These are phyloP conservation scores for Cryptococcus sp. DNA, from an alignment of 1,284 basidiomycete species.

Conservation along the genomic window DNA sequence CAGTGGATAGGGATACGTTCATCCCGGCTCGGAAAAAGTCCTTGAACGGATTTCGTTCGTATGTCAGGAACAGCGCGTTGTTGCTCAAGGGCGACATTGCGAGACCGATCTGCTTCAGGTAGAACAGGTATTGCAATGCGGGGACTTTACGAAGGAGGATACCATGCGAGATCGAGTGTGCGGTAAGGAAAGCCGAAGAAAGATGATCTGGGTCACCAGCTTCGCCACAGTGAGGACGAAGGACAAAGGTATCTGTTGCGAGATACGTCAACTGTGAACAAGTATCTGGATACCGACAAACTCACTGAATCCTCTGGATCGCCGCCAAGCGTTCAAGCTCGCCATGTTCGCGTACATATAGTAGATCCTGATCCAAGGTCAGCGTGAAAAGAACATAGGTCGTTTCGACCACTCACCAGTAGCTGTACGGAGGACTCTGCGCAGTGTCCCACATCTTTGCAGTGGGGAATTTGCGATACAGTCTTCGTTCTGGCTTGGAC, in stretches of 20 bases:
- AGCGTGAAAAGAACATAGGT: too few species aligned
- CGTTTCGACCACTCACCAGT: constrained; percentile 65
- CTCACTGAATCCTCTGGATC: constrained; percentile 84
- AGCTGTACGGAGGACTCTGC: constrained; percentile 91
- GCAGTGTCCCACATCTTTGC: constrained; percentile 86
- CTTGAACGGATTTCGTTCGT: constrained; percentile 95
- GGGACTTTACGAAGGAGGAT: constrained; percentile 97
- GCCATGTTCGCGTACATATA: constrained; percentile 98
- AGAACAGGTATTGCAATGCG: constrained; percentile 84
- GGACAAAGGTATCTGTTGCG: constrained; percentile 78
- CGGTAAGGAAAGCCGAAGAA: constrained; percentile 90
- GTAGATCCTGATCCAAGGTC: constrained; percentile 68
- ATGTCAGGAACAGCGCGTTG: constrained; percentile 92
- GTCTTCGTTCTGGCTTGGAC: constrained; percentile 86
- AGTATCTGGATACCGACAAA: neutral
- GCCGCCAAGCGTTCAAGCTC: constrained; percentile 91
- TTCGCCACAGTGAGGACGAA: constrained; percentile 96
- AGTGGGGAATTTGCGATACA: constrained; percentile 95
- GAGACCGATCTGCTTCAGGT: constrained; percentile 93
- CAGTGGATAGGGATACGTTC: constrained; percentile 95
- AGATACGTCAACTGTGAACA: neutral
- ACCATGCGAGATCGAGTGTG: constrained; percentile 98
- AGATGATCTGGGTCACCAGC: constrained; percentile 98
- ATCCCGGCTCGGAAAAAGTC: constrained; percentile 96
- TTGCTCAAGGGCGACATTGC: constrained; percentile 99